These are phyloP conservation scores for Thelephora aurantiotincta DNA, from an alignment of 768 basidiomycete species.

Conservation along the genomic window DNA sequence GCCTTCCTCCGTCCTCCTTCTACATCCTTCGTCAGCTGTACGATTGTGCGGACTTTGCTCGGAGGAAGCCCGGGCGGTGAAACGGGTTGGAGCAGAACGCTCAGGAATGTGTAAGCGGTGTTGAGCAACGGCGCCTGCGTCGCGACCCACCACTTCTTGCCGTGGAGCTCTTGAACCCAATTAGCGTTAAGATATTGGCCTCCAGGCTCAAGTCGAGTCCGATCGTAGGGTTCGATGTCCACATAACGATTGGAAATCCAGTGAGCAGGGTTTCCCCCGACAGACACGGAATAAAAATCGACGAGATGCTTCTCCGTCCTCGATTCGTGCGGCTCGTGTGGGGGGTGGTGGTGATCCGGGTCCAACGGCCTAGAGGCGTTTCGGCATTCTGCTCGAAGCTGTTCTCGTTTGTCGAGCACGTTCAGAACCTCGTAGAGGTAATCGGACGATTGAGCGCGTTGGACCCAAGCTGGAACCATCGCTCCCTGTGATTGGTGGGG, in stretches of 20 bases:
- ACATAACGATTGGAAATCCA: slow-evolving; percentile 48
- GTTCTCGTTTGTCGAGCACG: slow-evolving; percentile 24
- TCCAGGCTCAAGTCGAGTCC: slow-evolving; percentile 53
- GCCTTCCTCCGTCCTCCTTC: slow-evolving; percentile 65
- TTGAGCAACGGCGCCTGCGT: slow-evolving; percentile 65
- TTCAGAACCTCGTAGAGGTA: slow-evolving; percentile 20
- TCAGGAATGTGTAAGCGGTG: slow-evolving; percentile 68
- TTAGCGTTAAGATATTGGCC: slow-evolving; percentile 66
- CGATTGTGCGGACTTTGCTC: slow-evolving; percentile 54
- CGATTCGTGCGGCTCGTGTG: slow-evolving; percentile 9
- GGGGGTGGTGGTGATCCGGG: slow-evolving; percentile 6
- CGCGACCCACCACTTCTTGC: slow-evolving; percentile 75
- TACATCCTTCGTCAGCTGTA: slow-evolving; percentile 66
- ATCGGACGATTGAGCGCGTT: slow-evolving; percentile 11
- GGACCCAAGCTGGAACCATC: slow-evolving; percentile 14
- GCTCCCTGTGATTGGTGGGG: background rate
- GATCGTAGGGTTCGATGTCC: slow-evolving; percentile 70
- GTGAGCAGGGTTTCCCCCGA: slow-evolving; percentile 33
- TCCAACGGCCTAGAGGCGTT: slow-evolving; percentile 12
- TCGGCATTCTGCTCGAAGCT: slow-evolving; percentile 18
- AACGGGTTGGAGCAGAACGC: slow-evolving; percentile 39
- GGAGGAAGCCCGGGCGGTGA: slow-evolving; percentile 12
- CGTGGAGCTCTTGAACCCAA: slow-evolving; percentile 67
- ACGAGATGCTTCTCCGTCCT: slow-evolving; percentile 11
- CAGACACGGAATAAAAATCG: slow-evolving; percentile 41